Evolutionary conservation across 2,329 filamentous ascomycete species (phyloP).

Genomic region (Diaporthe sp.): DNA sequence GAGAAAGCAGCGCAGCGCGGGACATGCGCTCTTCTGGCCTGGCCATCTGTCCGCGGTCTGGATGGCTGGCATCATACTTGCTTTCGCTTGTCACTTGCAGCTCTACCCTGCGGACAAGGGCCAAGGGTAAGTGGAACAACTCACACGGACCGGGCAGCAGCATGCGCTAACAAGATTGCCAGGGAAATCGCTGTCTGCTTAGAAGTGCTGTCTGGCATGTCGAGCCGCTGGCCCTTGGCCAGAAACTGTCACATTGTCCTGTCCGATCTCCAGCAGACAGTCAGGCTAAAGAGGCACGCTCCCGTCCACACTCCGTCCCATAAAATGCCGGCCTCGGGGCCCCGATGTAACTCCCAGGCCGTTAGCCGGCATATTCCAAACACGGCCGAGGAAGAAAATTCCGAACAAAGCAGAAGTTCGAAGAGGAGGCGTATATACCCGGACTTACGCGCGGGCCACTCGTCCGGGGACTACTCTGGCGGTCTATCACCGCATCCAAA

Average conservation of each 20-base stretch:
- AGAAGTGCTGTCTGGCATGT: not conserved
- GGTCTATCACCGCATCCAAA: not conserved
- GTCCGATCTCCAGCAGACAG: not conserved
- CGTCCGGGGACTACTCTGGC: not conserved
- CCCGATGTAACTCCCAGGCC: not conserved
- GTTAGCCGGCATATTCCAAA: not conserved
- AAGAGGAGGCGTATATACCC: not conserved
- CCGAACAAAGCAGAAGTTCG: not conserved
- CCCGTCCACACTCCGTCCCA: not conserved
- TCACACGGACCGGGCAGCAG: not conserved
- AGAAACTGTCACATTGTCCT: not conserved
- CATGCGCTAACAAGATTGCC: not conserved
- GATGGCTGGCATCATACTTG: not conserved
- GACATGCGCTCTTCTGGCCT: not conserved
- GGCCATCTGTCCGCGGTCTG: not conserved
- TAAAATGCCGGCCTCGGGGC: not conserved
- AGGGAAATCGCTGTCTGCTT: conserved; percentile 3
- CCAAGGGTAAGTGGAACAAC: not conserved
- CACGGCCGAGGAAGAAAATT: not conserved
- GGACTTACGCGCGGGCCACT: not conserved
- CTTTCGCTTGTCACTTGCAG: not conserved
- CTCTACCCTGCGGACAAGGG: not conserved
- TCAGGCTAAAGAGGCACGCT: not conserved
- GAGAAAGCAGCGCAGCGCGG: not conserved
- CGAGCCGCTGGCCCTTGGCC: not conserved